phyloP scores from a whole-genome alignment of 345 rosid species.

The Sonneratia caseolaris region DNA sequence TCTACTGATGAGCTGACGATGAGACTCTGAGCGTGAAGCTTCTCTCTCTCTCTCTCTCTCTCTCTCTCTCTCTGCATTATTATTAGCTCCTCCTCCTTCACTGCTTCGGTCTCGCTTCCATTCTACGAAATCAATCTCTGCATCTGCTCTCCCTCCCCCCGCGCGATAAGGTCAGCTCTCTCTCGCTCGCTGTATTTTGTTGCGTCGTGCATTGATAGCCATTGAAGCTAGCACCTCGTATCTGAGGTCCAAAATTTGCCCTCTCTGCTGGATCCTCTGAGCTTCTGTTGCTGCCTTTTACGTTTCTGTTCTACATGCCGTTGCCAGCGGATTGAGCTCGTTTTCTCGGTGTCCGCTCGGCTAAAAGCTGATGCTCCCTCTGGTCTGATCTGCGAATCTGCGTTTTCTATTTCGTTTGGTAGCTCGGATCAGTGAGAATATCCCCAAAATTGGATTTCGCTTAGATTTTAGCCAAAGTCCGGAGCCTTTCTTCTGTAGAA shows the following conservation, averaged over 20 bases:
- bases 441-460: neutral
- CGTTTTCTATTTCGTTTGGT: conserved; percentile 3
- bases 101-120: conserved; percentile 9
- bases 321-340: neutral
- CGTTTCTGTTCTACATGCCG: neutral
- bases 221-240: conserved; percentile 2
- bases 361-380: neutral
- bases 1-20: conserved; percentile 2
- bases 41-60: neutral
- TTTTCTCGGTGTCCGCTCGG: neutral
- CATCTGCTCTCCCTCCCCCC: neutral
- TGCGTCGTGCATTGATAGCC: conserved; percentile 5
- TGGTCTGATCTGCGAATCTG: conserved; percentile 6
- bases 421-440: neutral
- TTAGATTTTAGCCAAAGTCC: neutral
- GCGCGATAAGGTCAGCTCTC: conserved; percentile 2
- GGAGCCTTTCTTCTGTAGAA: neutral
- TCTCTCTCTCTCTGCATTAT: conserved; percentile 4
- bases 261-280: neutral
- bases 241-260: neutral
- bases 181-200: neutral
- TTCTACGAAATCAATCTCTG: conserved; percentile 11
- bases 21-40: neutral
- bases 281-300: neutral
- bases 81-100: neutral